Evolutionary conservation across 2,329 filamentous ascomycete genomes (phyloP), one percentile per base, ranked within the genome.

Genomic region (Fusarium mexicanum): DNA sequence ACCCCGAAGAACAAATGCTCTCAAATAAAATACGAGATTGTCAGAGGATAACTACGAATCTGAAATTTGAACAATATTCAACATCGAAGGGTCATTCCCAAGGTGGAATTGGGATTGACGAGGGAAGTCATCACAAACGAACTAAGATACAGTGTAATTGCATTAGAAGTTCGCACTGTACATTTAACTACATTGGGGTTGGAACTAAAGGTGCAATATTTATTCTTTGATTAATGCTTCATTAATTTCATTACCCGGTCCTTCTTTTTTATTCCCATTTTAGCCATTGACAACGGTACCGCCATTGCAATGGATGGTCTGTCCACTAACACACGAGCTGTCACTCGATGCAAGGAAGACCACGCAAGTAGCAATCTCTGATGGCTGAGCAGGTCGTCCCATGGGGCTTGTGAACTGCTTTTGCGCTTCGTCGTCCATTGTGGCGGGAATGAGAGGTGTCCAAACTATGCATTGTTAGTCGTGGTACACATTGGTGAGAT

Each of bases 261-360:
- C 50, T 61, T 59, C 17, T 8, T 35, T 8, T 12, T 51, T 66
- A 33, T 59, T 12, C 20, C 59, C 5, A 26, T 33, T 55, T 81
- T 79, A 88, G 31, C 87, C 86, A 69, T 86, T 87, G 35, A 88
- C 86, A 47, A 88, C 75, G 9, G 78, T 79, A 10, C 87, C 87
- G 3, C 87, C 87, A 55, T 88, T 88, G 81, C 86, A 88, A 78
- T 88, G 87, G 17, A 88, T 85, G 0, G 84, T 86, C 85, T 96
- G 94, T 4, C 94, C 94, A 61, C 89, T 92, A 51, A 96, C 90
- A 70, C 90, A 91, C 54, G 90, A 91, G 79, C 92, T 94, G 80
- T 96, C 94, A 67, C 87, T 85, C 59, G 90, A 92, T 0, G 94
- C 94, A 73, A 97, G 84, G 82, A 96, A 96, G 8, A 96, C 93